phyloP scores from a whole-genome alignment of 257 asterid species.

The Solanum chmielewskii region DNA sequence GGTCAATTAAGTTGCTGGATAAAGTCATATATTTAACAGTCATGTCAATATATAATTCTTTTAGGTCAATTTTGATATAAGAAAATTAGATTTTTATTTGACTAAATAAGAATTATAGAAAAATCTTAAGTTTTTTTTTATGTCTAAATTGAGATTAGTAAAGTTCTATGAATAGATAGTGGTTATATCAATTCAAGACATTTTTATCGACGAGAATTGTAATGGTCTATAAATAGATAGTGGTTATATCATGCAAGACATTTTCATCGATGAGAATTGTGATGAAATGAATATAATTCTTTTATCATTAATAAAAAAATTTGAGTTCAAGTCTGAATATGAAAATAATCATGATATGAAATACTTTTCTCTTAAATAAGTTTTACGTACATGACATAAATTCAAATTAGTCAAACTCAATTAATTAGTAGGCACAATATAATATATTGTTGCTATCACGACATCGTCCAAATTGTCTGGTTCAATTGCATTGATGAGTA shows the following conservation, averaged over 20 bases:
- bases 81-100: background rate
- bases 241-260: too few species aligned
- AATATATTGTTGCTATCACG: background rate
- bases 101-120: background rate
- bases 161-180: background rate
- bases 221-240: background rate
- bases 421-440: background rate
- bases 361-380: background rate
- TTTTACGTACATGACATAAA: background rate
- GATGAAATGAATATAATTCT: background rate
- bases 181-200: background rate
- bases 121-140: background rate
- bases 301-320: rapidly evolving
- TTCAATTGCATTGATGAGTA: background rate
- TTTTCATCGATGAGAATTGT: background rate
- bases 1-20: background rate
- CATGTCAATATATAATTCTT: background rate
- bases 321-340: background rate
- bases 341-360: rapidly evolving
- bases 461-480: background rate
- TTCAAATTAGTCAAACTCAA: background rate
- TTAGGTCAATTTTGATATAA: background rate
- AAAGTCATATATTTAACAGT: background rate
- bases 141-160: background rate
- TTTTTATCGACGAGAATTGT: background rate